Evolutionary conservation across 495 filamentous ascomycete species (phyloP).

Genomic region (Apiosordaria backusii): DNA sequence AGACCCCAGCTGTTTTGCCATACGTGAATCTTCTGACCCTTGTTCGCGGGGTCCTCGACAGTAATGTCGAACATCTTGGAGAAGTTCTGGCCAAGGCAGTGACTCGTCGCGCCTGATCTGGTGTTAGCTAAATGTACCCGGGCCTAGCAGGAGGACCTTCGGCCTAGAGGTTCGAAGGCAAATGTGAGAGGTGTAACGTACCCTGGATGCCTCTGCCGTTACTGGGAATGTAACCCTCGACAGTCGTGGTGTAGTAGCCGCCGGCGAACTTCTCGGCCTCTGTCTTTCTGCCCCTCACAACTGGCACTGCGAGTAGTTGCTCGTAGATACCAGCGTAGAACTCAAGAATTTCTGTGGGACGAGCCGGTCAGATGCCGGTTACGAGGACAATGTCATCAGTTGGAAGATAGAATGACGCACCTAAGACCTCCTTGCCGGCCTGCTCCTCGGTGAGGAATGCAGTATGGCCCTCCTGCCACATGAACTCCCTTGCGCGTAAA

Average conservation of each 20-base stretch:
- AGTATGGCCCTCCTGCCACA: conserved; percentile 99
- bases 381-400: not conserved
- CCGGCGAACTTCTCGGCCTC: conserved; percentile 97
- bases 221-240: conserved; percentile 90
- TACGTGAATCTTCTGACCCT: conserved; percentile 74
- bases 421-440: conserved; percentile 77
- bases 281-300: conserved; percentile 79
- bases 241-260: conserved; percentile 89
- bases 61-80: conserved; percentile 97
- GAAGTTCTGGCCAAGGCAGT: conserved; percentile 95
- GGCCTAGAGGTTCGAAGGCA: too few relatives aligned
- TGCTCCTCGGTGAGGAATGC: conserved; percentile 77
- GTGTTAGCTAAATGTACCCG: not conserved
- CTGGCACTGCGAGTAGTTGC: conserved; percentile 88
- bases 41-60: conserved; percentile 76
- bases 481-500: conserved; percentile 85
- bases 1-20: conserved; percentile 99
- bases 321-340: conserved; percentile 86
- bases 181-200: not conserved
- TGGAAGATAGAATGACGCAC: not conserved
- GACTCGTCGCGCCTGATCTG: conserved; percentile 65
- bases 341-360: conserved; percentile 86
- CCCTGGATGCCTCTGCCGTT: conserved; percentile 95
- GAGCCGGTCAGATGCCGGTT: not conserved
- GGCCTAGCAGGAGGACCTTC: too few relatives aligned